A percentile compares a stretch with the other conserved stretches of the same genome.
Evolutionary conservation across 2,329 filamentous ascomycete genomes (phyloP).

Genomic region (Pyrenophora seminiperda): DNA sequence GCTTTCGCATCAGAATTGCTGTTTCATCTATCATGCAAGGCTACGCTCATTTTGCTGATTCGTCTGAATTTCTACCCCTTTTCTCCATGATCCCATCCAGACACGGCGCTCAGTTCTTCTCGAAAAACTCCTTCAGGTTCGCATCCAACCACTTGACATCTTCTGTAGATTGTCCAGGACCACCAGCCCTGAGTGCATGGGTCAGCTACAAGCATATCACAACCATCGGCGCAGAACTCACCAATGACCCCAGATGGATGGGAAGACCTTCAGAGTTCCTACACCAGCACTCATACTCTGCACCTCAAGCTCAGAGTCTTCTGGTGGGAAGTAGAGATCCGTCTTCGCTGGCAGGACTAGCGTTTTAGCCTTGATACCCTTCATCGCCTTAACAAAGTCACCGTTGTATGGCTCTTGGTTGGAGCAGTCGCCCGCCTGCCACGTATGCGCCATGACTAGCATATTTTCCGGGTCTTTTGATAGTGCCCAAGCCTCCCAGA

Average conservation of each 20-base stretch:
- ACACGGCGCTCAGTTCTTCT: slow-evolving; percentile 26
- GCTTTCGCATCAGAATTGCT: slow-evolving; percentile 28
- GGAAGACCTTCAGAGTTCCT: slow-evolving; percentile 60
- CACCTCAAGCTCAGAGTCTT: slow-evolving; percentile 78
- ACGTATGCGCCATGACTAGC: slow-evolving; percentile 75
- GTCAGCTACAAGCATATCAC: slow-evolving; percentile 13
- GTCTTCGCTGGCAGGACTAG: slow-evolving; percentile 74
- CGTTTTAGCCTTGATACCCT: slow-evolving; percentile 71
- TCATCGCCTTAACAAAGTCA: slow-evolving; percentile 66
- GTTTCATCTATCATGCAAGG: slow-evolving; percentile 32
- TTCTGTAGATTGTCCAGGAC: slow-evolving; percentile 71
- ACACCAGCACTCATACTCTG: slow-evolving; percentile 63
- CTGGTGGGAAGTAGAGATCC: slow-evolving; percentile 81
- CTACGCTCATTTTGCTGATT: slow-evolving; percentile 34
- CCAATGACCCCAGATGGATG: slow-evolving; percentile 69
- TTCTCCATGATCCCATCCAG: too few relatives aligned
- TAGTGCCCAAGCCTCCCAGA: slow-evolving; percentile 77
- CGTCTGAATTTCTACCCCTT: slow-evolving; percentile 18
- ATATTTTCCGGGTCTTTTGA: slow-evolving; percentile 78
- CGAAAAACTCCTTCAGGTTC: slow-evolving; percentile 61
- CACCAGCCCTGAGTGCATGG: slow-evolving; percentile 62
- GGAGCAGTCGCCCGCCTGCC: slow-evolving; percentile 76
- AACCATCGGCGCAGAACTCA: slow-evolving; percentile 40
- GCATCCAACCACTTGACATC: slow-evolving; percentile 75
- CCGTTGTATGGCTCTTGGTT: slow-evolving; percentile 70